Evolutionary conservation across 2,329 filamentous ascomycete species (phyloP), one percentile per base, ranked within the genome.

Genomic region (Hypoxylon sp.): DNA sequence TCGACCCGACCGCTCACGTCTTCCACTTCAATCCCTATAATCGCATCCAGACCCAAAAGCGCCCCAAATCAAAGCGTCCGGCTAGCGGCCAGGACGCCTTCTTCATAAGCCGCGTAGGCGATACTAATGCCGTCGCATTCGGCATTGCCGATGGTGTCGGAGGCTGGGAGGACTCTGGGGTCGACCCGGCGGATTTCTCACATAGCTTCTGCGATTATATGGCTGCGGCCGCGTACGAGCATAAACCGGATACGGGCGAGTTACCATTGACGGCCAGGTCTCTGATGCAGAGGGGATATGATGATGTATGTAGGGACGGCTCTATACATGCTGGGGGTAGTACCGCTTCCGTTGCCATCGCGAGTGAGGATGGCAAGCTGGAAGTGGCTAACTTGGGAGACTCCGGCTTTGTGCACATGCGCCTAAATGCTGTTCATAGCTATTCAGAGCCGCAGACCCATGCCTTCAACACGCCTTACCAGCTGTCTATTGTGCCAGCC

Each of bases 391-490:
- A 99, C 79, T 85, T 99, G 32, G 96, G 96, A 70, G 96, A 99
- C 81, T 97, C 94, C 25, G 96, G 96, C 30, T 98, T 94, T 77
- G 86, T 98, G 60, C 91, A 97, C 67, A 84, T 98, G 65, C 89
- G 94, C 12, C 87, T 93, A 25, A 96, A 95, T 71, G 93, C 91
- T 12, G 92, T 99, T 30, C 91, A 96, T 77, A 87, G 91, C 60
- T 90, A 89, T 75, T 97, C 94, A 1, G 87, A 90, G 50, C 91
- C 93, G 23, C 96, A 99, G 79, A 97, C 94, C 0, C 96, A 99
- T 78, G 94, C 91, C 45, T 99, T 99, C 85, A 99, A 99, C 79
- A 98, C 96, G 0, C 96, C 96, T 0, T 99, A 92, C 76, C 96
- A 99, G 78, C 87, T 99, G 41, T 95, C 93, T 57, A 89, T 97